Base-by-base conservation (phyloP, 768 basidiomycete genomes). In the Tulasnella sp. region DNA sequence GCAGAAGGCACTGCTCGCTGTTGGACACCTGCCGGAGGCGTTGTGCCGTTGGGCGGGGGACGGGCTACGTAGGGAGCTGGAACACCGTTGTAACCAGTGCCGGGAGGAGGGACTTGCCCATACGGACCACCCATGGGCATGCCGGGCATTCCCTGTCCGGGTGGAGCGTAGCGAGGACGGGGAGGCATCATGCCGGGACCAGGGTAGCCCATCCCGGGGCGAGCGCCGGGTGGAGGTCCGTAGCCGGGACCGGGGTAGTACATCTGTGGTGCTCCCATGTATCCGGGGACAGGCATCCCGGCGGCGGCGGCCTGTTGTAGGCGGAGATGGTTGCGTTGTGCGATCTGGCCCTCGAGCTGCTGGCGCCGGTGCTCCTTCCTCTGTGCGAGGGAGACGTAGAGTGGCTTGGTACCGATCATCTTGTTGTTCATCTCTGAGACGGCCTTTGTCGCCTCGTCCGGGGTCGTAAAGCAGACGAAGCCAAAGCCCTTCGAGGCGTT, bases 401-500 rank as follows among this genome's bases (percentile, higher is more conserved):
- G 82, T 54, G 96, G 96, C 76, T 99, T 99, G 65, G 85, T 82
- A 63, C 94, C 94, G 68, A 98, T 90, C 85, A 98, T 98, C 77
- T 94, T 94, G 82, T 96, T 97, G 81, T 99, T 99, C 92, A 99
- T 96, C 78, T 99, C 96, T 57, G 92, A 89, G 61, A 98, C 92
- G 62, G 96, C 96, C 77, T 98, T 98, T 68, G 92, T 97, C 22
- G 96, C 93, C 75, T 99, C 96, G 65, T 99, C 96, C 49, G 96
- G 92, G 54, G 92, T 86, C 34, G 92, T 91, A 79, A 92, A 99
- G 74, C 96, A 99, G 66, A 99, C 96, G 70, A 99, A 99, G 64
- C 96, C 96, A 68, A 99, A 99, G 65, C 94, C 92, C 71, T 92
- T 92, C 9, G 92, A 96, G 53, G 78, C 82, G 61, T 80, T 80